phyloP scores from a whole-genome alignment of 352 stramenopile genomes.

The Globisporangium recalcitrans region DNA sequence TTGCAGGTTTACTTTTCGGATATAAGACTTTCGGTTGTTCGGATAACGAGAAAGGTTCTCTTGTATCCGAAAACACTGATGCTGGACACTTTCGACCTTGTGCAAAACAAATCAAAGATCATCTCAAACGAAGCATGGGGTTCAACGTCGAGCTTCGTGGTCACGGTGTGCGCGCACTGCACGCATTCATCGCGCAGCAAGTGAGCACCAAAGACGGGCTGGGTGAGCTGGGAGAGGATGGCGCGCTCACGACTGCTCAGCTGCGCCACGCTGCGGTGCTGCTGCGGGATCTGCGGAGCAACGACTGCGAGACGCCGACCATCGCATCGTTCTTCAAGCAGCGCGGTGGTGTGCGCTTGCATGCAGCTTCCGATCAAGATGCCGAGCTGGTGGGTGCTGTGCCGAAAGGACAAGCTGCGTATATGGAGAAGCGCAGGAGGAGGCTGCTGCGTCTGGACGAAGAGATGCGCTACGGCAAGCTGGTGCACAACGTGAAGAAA shows the following conservation, averaged over 20 bases:
- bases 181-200: slow-evolving; percentile 17
- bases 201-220: slow-evolving; percentile 2
- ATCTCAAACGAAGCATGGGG: slow-evolving; percentile 1
- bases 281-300: slow-evolving; percentile 2
- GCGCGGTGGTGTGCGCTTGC: background rate
- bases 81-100: too few species aligned
- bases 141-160: slow-evolving; percentile 21
- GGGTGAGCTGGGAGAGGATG: background rate
- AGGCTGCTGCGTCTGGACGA: slow-evolving; percentile 75
- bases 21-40: too few species aligned
- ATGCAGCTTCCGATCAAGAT: background rate
- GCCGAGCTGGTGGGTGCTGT: background rate
- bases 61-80: too few species aligned
- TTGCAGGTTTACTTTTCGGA: too few species aligned
- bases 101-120: too few species aligned
- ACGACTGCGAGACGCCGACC: slow-evolving; percentile 5
- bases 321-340: slow-evolving; percentile 14
- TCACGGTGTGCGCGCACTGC: slow-evolving; percentile 26
- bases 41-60: too few species aligned
- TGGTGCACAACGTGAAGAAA: slow-evolving; percentile 67
- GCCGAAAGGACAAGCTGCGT: slow-evolving; percentile 18
- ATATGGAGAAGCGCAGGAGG: slow-evolving; percentile 44
- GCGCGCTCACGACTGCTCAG: slow-evolving; percentile 6
- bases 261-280: slow-evolving; percentile 10
- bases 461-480: slow-evolving; percentile 69